Conservation (phyloP, 1,284 basidiomycete species). For the Rhodotorula sp. region DNA sequence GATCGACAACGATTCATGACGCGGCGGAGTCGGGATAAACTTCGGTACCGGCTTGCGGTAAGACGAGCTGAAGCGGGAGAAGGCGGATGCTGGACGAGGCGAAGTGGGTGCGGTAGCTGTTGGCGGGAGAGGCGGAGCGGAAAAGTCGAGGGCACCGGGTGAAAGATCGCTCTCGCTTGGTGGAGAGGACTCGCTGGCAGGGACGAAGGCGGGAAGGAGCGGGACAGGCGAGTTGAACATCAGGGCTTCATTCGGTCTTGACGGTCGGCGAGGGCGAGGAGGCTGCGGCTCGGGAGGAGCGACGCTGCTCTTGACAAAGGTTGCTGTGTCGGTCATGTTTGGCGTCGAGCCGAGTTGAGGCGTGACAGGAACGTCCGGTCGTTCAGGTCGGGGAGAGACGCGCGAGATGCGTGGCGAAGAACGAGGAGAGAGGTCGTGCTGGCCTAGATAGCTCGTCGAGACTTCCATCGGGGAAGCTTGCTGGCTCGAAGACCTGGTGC, state of each 20-base stretch:
- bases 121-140: neutral
- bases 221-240: constrained; percentile 11
- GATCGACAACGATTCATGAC: neutral
- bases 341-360: constrained; percentile 3
- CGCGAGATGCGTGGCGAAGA: neutral
- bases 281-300: constrained; percentile 2
- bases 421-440: neutral
- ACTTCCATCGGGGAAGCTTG: neutral
- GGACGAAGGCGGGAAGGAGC: neutral
- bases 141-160: neutral
- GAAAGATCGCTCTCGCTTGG: too few relatives aligned
- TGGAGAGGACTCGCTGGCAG: too few relatives aligned
- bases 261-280: constrained; percentile 6
- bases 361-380: neutral
- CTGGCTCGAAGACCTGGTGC: neutral
- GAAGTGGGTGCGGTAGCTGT: neutral
- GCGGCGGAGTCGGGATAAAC: neutral
- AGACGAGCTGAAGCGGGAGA: neutral
- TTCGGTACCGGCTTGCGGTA: constrained; percentile 13
- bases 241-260: constrained; percentile 1
- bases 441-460: neutral
- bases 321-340: neutral
- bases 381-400: neutral
- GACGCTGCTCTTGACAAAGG: constrained; percentile 2
- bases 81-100: neutral